These are phyloP conservation scores for Sphagnum contortum DNA, from an alignment of 225 moss, liverwort and hornwort species.

Conservation along the genomic window DNA sequence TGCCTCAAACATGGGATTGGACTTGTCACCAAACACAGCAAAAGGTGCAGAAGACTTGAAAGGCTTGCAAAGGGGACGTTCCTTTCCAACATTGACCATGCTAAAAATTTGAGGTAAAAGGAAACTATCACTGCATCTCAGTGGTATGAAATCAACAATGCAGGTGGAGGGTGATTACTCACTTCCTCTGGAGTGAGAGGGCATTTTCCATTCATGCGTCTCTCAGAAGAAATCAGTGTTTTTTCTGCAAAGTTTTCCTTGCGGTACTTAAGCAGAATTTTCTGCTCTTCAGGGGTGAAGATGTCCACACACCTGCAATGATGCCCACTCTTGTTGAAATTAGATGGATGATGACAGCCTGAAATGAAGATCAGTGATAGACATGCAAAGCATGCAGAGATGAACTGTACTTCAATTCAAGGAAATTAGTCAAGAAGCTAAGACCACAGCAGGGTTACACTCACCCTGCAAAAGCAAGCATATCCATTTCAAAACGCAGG, in stretches of 20 bases:
- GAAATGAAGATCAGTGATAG: no score
- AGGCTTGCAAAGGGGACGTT: no score
- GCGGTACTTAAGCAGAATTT: conserved; percentile 43
- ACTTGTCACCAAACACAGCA: no score
- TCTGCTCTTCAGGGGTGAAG: conserved; percentile 54
- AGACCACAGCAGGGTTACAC: background rate
- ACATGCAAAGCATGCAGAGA: no score
- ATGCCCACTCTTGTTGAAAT: no score
- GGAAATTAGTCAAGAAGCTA: no score
- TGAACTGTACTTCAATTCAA: no score
- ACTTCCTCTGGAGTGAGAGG: conserved; percentile 84
- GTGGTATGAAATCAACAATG: background rate
- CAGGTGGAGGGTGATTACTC: conserved; percentile 2
- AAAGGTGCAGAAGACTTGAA: no score
- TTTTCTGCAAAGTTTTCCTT: conserved; percentile 66
- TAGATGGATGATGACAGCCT: no score
- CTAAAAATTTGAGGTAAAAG: background rate
- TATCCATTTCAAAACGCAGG: conserved; percentile 72
- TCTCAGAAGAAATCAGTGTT: conserved; percentile 34
- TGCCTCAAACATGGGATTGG: conserved; percentile 14
- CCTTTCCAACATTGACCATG: no score
- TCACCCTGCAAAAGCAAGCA: conserved; percentile 84
- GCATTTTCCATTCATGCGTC: conserved; percentile 65
- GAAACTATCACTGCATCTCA: background rate
- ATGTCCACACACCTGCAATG: conserved; percentile 60